Conservation (phyloP, 129 eudicot genomes). For the Smallanthus sonchifolius region DNA sequence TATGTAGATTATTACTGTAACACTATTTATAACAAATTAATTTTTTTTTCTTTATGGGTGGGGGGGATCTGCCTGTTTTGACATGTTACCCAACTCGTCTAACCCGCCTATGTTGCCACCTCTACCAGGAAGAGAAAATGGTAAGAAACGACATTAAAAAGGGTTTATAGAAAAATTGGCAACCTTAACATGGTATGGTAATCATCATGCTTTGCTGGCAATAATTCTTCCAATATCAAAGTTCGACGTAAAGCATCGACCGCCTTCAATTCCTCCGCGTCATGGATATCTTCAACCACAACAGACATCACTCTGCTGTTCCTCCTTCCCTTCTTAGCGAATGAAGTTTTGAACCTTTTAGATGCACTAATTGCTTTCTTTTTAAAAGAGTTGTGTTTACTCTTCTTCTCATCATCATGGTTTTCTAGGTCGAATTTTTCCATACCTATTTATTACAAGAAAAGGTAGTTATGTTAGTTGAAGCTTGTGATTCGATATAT, state of each 20-base stretch:
- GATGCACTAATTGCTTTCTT: conserved; percentile 83
- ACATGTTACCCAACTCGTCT: background rate
- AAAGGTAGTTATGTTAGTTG: background rate
- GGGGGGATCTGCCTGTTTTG: background rate
- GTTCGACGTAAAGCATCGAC: conserved; percentile 88
- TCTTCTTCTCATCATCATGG: conserved; percentile 74
- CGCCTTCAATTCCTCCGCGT: conserved; percentile 80
- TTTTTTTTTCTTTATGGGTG: too few species aligned
- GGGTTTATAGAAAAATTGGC: background rate
- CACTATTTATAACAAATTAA: background rate
- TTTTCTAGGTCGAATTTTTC: conserved; percentile 64
- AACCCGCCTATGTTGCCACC: background rate
- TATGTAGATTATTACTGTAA: background rate
- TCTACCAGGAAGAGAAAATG: background rate
- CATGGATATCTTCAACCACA: conserved; percentile 86
- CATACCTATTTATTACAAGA: conserved; percentile 35
- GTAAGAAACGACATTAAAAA: background rate
- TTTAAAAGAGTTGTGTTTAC: conserved; percentile 71
- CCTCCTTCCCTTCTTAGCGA: conserved; percentile 67
- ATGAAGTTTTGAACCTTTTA: conserved; percentile 65
- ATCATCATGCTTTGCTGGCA: conserved; percentile 83
- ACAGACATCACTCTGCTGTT: conserved; percentile 82
- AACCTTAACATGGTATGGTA: conserved; percentile 88
- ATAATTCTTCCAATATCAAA: conserved; percentile 65
- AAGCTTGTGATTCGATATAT: background rate